Conservation (phyloP, 768 basidiomycete species). For the Mycena galopus region DNA sequence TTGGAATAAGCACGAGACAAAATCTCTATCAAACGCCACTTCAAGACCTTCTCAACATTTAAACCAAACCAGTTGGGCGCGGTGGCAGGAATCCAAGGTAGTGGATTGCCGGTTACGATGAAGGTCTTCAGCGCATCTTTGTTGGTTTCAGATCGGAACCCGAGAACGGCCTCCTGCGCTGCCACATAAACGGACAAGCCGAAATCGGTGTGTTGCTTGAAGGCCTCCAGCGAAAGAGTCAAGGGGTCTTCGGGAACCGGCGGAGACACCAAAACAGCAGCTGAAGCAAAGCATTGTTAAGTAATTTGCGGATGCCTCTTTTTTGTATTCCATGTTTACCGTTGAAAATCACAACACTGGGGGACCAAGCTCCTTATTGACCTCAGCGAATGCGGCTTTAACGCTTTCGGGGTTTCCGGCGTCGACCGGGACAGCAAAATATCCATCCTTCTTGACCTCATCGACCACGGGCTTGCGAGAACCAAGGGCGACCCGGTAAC, state of each 20-base stretch:
- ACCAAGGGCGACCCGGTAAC: too few species aligned
- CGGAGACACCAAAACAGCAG: background rate
- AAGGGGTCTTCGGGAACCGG: conserved; percentile 38
- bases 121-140: conserved; percentile 45
- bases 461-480: too few species aligned
- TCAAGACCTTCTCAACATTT: conserved; percentile 15
- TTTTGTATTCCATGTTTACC: conserved; percentile 39
- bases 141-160: conserved; percentile 39
- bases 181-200: conserved; percentile 40
- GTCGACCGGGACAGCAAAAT: too few species aligned
- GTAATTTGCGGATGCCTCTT: too few species aligned
- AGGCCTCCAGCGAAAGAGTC: conserved; percentile 40
- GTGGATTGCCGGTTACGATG: conserved; percentile 48
- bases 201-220: conserved; percentile 33
- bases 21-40: conserved; percentile 9
- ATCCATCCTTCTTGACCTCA: too few species aligned
- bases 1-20: conserved; percentile 4
- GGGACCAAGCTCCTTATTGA: conserved; percentile 53
- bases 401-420: conserved; percentile 46
- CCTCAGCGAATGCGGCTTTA: conserved; percentile 50
- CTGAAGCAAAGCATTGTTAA: background rate
- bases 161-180: conserved; percentile 44
- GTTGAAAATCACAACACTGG: conserved; percentile 63
- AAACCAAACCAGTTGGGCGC: background rate
- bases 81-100: conserved; percentile 39